phyloP scores from a whole-genome alignment of 345 rosid species.

The Mercurialis annua region DNA sequence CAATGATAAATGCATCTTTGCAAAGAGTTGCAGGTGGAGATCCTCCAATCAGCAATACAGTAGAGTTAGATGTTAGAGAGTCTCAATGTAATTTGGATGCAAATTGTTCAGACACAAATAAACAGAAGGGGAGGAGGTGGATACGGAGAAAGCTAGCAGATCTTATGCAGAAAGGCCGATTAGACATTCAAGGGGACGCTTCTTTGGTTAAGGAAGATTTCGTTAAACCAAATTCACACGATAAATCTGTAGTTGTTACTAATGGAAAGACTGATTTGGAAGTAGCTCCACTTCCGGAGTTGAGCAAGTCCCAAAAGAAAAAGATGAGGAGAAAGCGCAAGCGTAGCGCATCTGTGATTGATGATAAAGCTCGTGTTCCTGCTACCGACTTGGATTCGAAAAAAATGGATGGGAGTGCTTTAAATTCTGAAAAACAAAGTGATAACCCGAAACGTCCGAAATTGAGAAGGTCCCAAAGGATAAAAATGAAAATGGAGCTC shows the following conservation, averaged over 20 bases:
- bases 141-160: neutral
- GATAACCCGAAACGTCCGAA: slow-evolving; percentile 4
- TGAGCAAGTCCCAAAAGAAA: neutral
- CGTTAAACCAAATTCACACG: neutral
- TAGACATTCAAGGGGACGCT: slow-evolving; percentile 6
- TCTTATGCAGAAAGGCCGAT: neutral
- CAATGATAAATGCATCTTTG: neutral
- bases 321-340: slow-evolving; percentile 9
- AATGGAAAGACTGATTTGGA: neutral
- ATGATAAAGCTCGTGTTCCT: neutral
- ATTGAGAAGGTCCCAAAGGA: slow-evolving; percentile 12
- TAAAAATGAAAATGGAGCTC: neutral
- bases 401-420: neutral
- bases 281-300: neutral
- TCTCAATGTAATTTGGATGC: slow-evolving; percentile 8
- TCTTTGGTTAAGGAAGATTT: neutral
- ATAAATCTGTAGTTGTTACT: slow-evolving; percentile 12
- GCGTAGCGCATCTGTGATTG: neutral
- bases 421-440: slow-evolving; percentile 5
- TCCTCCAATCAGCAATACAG: slow-evolving; percentile 1
- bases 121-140: slow-evolving; percentile 10
- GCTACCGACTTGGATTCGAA: neutral
- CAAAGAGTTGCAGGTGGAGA: slow-evolving; percentile 2
- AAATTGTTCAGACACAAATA: slow-evolving; percentile 1
- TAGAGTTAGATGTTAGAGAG: slow-evolving; percentile 1